Conservation (phyloP, 2,329 filamentous ascomycete genomes). For the Decorospora gaudefroyi region DNA sequence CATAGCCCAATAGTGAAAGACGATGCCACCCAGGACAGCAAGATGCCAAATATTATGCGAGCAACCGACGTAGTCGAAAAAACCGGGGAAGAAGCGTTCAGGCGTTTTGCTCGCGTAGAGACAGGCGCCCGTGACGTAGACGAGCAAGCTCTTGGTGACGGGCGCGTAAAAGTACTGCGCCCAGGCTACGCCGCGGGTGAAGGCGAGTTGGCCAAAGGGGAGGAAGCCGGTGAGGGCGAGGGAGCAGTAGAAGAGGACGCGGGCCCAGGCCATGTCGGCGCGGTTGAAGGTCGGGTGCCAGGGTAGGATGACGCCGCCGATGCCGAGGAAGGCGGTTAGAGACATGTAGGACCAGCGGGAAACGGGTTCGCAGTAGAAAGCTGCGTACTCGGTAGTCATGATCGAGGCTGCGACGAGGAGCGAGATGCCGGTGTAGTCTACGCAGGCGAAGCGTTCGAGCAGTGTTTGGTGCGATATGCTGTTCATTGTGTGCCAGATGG, state of each 20-base stretch:
- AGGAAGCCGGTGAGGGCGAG: slow-evolving; percentile 87
- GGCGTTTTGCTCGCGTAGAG: slow-evolving; percentile 92
- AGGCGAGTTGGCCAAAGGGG: slow-evolving; percentile 80
- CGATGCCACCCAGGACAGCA: slow-evolving; percentile 88
- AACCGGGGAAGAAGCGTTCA: slow-evolving; percentile 88
- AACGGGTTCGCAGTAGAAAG: slow-evolving; percentile 94
- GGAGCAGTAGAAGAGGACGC: slow-evolving; percentile 88
- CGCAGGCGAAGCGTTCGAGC: slow-evolving; percentile 93
- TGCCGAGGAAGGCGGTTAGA: slow-evolving; percentile 76
- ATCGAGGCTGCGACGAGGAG: slow-evolving; percentile 93
- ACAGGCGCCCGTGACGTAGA: slow-evolving; percentile 82
- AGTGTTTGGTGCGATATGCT: slow-evolving; percentile 87
- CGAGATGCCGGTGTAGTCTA: slow-evolving; percentile 97
- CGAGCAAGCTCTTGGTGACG: slow-evolving; percentile 79
- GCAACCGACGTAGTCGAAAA: slow-evolving; percentile 93
- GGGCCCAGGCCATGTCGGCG: slow-evolving; percentile 86
- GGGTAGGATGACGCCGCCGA: slow-evolving; percentile 86
- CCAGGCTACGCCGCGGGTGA: slow-evolving; percentile 76
- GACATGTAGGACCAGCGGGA: slow-evolving; percentile 86
- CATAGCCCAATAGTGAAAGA: slow-evolving; percentile 98
- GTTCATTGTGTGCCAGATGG: slow-evolving; percentile 99
- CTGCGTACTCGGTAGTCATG: slow-evolving; percentile 97
- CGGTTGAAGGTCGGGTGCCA: slow-evolving; percentile 97
- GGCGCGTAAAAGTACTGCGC: slow-evolving; percentile 89
- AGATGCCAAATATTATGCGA: slow-evolving; percentile 98